These are phyloP conservation scores for Solanum pimpinellifolium DNA, from an alignment of 257 asterid species.

Conservation along the genomic window DNA sequence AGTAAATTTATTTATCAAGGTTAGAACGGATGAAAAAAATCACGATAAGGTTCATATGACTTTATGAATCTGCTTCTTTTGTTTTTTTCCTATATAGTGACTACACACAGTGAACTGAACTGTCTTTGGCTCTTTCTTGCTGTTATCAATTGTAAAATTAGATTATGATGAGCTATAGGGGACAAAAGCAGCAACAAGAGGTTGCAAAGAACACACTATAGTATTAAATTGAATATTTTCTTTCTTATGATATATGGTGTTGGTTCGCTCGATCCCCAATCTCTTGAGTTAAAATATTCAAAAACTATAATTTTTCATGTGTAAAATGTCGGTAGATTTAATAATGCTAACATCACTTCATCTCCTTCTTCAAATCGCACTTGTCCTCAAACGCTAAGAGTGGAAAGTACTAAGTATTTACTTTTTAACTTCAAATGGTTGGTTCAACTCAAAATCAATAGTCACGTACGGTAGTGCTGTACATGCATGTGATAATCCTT, in stretches of 20 bases:
- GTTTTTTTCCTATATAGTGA: not conserved
- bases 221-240: not conserved
- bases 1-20: too few species aligned
- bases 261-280: accelerated
- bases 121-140: not conserved
- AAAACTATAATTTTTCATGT: too few species aligned
- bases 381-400: not conserved
- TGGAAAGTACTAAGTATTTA: not conserved
- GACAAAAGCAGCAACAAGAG: not conserved
- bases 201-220: not conserved
- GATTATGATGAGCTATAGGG: not conserved
- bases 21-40: not conserved
- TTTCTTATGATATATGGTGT: too few species aligned
- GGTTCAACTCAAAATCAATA: not conserved
- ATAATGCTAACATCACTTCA: not conserved
- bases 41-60: not conserved
- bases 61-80: not conserved
- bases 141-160: not conserved
- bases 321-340: too few species aligned
- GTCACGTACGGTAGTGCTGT: not conserved
- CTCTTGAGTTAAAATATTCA: too few species aligned
- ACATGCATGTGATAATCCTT: not conserved
- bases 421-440: not conserved
- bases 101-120: not conserved
- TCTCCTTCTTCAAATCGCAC: not conserved